These are phyloP conservation scores for Rasamsonia emersonii DNA, from an alignment of 2,329 filamentous ascomycete species.

Conservation along the genomic window DNA sequence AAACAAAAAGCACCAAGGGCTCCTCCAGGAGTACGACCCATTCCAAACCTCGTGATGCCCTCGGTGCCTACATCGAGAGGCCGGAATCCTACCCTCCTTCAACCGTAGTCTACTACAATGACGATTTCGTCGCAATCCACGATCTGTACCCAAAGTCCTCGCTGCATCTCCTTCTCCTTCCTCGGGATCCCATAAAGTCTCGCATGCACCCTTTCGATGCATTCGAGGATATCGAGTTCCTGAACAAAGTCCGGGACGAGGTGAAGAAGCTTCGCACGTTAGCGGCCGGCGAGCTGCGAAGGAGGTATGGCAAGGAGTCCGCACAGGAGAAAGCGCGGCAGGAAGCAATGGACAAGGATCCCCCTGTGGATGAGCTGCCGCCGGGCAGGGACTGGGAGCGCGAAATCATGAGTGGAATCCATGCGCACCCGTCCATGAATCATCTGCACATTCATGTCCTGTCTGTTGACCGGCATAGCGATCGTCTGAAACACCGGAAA, in stretches of 20 bases:
- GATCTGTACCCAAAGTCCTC: conserved; percentile 81
- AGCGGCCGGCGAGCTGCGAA: conserved; percentile 66
- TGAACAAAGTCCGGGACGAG: conserved; percentile 54
- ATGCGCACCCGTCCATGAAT: conserved; percentile 83
- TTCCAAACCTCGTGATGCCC: conserved; percentile 49
- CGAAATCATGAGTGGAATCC: conserved; percentile 70
- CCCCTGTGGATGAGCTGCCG: conserved; percentile 48
- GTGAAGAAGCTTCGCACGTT: conserved; percentile 52
- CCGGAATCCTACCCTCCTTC: conserved; percentile 53
- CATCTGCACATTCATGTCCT: conserved; percentile 87
- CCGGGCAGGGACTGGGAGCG: conserved; percentile 66
- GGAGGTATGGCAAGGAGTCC: conserved; percentile 58
- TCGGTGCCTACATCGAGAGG: conserved; percentile 57
- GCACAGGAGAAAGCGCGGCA: conserved; percentile 54
- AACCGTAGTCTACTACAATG: conserved; percentile 56
- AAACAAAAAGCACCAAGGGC: conserved; percentile 11
- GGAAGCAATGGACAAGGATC: conserved; percentile 53
- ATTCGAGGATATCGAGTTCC: conserved; percentile 62
- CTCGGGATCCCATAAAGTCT: conserved; percentile 55
- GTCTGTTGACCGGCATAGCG: conserved; percentile 67
- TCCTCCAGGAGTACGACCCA: conserved; percentile 14
- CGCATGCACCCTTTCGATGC: conserved; percentile 67
- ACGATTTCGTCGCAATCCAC: conserved; percentile 66
- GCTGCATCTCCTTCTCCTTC: conserved; percentile 81
- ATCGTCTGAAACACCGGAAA: conserved; percentile 65